Conservation (phyloP, 2,329 filamentous ascomycete species). For the Kalmusia sp. region DNA sequence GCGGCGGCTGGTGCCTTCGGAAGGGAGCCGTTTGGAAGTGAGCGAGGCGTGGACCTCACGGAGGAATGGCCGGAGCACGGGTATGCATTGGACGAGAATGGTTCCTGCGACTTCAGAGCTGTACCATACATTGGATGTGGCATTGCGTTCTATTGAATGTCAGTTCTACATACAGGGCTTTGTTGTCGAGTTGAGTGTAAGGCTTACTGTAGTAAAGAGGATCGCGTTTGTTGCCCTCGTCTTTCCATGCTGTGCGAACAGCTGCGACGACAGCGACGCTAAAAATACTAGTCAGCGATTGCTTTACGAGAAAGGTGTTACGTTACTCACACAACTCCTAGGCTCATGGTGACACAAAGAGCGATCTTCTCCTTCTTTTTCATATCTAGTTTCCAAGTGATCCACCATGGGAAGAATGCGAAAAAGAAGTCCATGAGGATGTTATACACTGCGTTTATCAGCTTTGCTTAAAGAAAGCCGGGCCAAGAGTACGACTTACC, state of each 20-base stretch:
- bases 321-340: conserved; percentile 32
- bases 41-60: conserved; percentile 51
- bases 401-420: conserved; percentile 58
- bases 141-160: conserved; percentile 46
- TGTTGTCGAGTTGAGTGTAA: neutral
- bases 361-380: conserved; percentile 57
- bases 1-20: neutral
- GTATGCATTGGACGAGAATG: conserved; percentile 63
- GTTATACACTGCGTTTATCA: conserved; percentile 54
- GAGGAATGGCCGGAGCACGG: conserved; percentile 58
- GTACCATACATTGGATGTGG: conserved; percentile 57
- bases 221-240: conserved; percentile 55
- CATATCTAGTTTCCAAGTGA: conserved; percentile 59
- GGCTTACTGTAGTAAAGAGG: conserved; percentile 52
- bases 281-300: conserved; percentile 10
- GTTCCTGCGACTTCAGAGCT: conserved; percentile 62
- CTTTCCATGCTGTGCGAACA: conserved; percentile 59
- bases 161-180: neutral
- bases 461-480: neutral
- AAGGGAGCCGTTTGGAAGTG: conserved; percentile 27
- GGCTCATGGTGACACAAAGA: conserved; percentile 59
- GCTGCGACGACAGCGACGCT: conserved; percentile 59
- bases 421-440: conserved; percentile 63
- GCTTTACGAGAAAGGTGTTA: too few species aligned
- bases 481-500: conserved; percentile 41